phyloP scores from a whole-genome alignment of 1,284 basidiomycete genomes.

The Cryptococcus amylolentus region DNA sequence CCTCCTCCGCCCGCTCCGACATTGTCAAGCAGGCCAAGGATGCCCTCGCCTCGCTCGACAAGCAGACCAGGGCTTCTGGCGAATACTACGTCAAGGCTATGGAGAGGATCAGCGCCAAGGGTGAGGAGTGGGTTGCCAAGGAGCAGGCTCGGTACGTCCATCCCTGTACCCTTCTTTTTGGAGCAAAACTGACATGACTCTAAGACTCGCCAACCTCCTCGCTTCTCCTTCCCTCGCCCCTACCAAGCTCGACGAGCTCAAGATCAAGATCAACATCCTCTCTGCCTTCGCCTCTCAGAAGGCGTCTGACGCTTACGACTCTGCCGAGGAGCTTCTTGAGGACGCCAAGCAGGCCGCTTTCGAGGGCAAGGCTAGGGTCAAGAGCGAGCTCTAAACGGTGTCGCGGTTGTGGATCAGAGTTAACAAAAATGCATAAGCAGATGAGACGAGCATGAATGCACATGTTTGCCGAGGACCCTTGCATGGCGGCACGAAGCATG shows the following conservation, averaged over 20 bases:
- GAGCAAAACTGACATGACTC: background rate
- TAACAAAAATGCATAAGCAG: no score
- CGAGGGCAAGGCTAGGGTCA: constrained; percentile 19
- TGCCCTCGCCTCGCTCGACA: constrained; percentile 38
- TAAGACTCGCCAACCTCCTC: constrained; percentile 45
- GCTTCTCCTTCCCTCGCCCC: constrained; percentile 57
- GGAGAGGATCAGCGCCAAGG: constrained; percentile 74
- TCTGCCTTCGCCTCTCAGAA: constrained; percentile 64
- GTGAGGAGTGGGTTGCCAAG: constrained; percentile 76
- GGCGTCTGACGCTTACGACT: constrained; percentile 40
- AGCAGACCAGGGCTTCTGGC: constrained; percentile 53
- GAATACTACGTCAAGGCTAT: constrained; percentile 86
- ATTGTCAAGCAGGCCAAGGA: constrained; percentile 58
- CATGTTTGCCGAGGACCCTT: no score
- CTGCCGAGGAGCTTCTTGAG: constrained; percentile 21
- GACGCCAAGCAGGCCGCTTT: constrained; percentile 22
- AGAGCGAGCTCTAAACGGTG: background rate
- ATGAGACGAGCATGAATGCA: no score
- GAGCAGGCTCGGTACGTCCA: constrained; percentile 71
- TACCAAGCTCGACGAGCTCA: constrained; percentile 87
- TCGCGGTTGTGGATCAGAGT: no score
- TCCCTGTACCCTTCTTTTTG: background rate
- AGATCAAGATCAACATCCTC: constrained; percentile 85
- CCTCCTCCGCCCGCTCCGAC: constrained; percentile 56
- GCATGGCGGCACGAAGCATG: no score